Percentiles rank a stretch among this genome's conserved stretches.
Conservation (phyloP, 106 monocot genomes). For the Allium sativum region DNA sequence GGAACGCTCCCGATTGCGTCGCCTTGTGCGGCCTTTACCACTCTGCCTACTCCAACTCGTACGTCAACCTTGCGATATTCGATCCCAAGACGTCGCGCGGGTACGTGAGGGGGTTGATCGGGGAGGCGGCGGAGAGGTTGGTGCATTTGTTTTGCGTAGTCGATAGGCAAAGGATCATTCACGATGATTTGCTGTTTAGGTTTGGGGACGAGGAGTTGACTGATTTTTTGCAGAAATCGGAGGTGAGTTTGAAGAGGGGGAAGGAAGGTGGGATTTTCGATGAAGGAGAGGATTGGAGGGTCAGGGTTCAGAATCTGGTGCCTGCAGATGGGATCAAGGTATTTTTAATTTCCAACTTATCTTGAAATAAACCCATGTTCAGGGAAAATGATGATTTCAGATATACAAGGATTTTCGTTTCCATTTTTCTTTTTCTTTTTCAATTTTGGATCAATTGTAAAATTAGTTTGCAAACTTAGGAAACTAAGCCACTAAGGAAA, state of each 20-base stretch:
- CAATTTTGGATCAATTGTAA: no score
- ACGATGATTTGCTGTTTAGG: slow-evolving; percentile 65
- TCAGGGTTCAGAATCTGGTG: slow-evolving; percentile 34
- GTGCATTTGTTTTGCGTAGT: slow-evolving; percentile 92
- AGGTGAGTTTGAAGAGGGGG: slow-evolving; percentile 6
- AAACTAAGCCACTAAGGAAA: no score
- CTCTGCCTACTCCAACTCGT: slow-evolving; percentile 99
- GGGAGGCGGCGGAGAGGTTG: slow-evolving; percentile 51
- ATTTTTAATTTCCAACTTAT: no score
- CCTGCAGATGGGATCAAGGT: slow-evolving; percentile 34
- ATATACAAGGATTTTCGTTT: no score
- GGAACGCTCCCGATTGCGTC: slow-evolving; percentile 45
- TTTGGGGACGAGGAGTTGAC: slow-evolving; percentile 57
- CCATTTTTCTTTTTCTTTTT: no score
- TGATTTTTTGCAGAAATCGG: slow-evolving; percentile 34
- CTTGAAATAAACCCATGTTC: no score
- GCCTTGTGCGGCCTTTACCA: slow-evolving; percentile 86
- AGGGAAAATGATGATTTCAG: no score
- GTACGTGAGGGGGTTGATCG: slow-evolving; percentile 35
- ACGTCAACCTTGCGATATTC: slow-evolving; percentile 99
- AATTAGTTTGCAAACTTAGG: no score
- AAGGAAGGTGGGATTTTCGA: slow-evolving; percentile 11
- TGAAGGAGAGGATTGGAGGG: slow-evolving; percentile 36
- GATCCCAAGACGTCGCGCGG: slow-evolving; percentile 49
- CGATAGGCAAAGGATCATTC: slow-evolving; percentile 67